phyloP scores from a whole-genome alignment of 352 stramenopile species.

The Phytophthora foliorum region DNA sequence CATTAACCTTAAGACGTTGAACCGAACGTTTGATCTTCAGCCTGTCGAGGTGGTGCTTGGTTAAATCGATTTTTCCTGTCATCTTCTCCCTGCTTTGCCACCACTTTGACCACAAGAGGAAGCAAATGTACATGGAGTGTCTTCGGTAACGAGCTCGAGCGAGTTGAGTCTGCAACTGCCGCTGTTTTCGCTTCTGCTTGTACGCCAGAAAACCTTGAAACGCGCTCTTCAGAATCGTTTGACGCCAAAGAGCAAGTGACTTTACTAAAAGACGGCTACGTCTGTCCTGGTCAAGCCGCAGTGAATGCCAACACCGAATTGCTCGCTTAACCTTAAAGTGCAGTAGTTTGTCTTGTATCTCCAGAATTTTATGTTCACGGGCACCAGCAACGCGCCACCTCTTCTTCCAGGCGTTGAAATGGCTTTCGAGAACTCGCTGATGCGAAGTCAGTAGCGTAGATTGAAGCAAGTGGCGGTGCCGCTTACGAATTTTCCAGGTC shows the following conservation, averaged over 20 bases:
- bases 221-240: constrained; percentile 17
- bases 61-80: background rate
- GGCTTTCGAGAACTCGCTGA: constrained; percentile 22
- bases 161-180: background rate
- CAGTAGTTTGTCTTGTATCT: constrained; percentile 11
- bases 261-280: constrained; percentile 22
- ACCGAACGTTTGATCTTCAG: constrained; percentile 11
- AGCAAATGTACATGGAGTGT: background rate
- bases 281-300: background rate
- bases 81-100: constrained; percentile 1
- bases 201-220: constrained; percentile 24
- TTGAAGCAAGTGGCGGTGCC: constrained; percentile 37
- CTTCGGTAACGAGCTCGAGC: constrained; percentile 1
- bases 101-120: constrained; percentile 18
- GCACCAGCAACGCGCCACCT: background rate
- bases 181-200: constrained; percentile 14
- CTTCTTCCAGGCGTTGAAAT: constrained; percentile 44
- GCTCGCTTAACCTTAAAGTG: constrained; percentile 25
- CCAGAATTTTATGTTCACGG: background rate
- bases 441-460: constrained; percentile 14
- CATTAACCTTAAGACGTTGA: constrained; percentile 12
- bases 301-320: constrained; percentile 18
- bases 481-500: constrained; percentile 38
- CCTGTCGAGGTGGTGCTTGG: background rate
- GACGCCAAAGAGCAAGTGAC: constrained; percentile 28